These are phyloP conservation scores for Ceratobasidium papillatum DNA, from an alignment of 1,284 basidiomycete genomes.

Conservation along the genomic window DNA sequence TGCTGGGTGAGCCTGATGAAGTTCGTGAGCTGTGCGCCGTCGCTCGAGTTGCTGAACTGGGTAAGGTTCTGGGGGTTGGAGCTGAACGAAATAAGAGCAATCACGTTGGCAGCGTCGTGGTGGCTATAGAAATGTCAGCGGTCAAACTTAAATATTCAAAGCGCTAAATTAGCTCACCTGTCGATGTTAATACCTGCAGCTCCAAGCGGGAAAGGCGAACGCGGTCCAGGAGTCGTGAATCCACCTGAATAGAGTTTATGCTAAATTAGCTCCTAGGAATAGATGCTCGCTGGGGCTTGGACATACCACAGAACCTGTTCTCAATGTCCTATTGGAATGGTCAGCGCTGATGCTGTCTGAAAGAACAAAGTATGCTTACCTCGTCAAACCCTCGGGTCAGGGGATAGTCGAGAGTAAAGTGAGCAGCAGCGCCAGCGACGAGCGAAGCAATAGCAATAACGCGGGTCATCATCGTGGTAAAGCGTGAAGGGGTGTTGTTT, in stretches of 20 bases:
- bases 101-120: constrained; percentile 52
- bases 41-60: constrained; percentile 63
- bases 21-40: constrained; percentile 56
- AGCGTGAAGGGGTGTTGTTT: neutral
- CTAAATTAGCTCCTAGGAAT: constrained; percentile 10
- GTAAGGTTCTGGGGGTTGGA: constrained; percentile 64
- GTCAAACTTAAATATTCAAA: constrained; percentile 36
- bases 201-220: constrained; percentile 70
- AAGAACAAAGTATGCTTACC: constrained; percentile 27
- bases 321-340: constrained; percentile 58
- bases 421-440: constrained; percentile 49
- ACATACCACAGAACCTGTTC: constrained; percentile 64
- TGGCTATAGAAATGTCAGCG: constrained; percentile 45
- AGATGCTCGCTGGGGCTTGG: neutral
- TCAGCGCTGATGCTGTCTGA: neutral
- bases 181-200: constrained; percentile 64
- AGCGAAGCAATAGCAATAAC: constrained; percentile 22
- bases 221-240: constrained; percentile 56
- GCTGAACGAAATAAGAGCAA: constrained; percentile 64
- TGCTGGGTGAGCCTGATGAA: constrained; percentile 63
- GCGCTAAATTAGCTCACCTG: constrained; percentile 67
- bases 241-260: constrained; percentile 59
- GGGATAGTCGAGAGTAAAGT: constrained; percentile 58
- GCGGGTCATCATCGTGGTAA: constrained; percentile 26
- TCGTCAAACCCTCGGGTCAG: constrained; percentile 48